Base-by-base conservation (phyloP, 2,329 filamentous ascomycete species). In the Calonectria ilicicola region DNA sequence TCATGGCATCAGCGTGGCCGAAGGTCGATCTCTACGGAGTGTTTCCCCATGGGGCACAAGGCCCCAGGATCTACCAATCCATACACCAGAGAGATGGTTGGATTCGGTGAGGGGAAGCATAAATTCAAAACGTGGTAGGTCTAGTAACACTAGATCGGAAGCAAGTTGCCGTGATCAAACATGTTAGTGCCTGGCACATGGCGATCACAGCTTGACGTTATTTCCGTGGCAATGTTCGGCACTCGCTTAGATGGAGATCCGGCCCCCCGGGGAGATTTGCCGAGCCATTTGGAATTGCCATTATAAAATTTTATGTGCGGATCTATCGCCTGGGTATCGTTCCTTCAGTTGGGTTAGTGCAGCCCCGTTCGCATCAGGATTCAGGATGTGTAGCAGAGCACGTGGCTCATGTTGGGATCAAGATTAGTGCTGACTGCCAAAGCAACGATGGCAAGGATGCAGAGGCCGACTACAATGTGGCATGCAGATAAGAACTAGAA, bases 91-190 rank as follows among this genome's bases (percentile, higher is more conserved):
- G 65, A 42, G 64, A 66, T 67, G 35, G 21, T 46, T 51, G 56
- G 7, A 35, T 35, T 51, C n/a, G 63, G 27, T 74, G 76, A 78
- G 76, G 76, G 53, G 74, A 77, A 77, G 77, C 72, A 76, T 77
- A 74, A 72, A 27, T 53, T 27, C 38, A 8, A 46, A 10, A 51
- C 8, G 27, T 44, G 8, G 14, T 17, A 9, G 32, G 19, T 51
- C 40, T n/a, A 35, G 65, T 7, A 35, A 8, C 27, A 21, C 6
- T 42, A 53, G 17, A 53, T 53, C 49, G 49, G 49, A 35, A 29
- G 7, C 49, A 14, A 53, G 27, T 53, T 53, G 49, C 49, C 49
- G 49, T n/a, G 49, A 12, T 35, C 27, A 14, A 53, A 8, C 27
- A 46, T 19, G 44, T 26, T 19, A n/a, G 46, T 40, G 44, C 27